These are phyloP conservation scores for Chloranthus sessilifolius DNA, from an alignment of 164 flowering plant species.

Conservation along the genomic window DNA sequence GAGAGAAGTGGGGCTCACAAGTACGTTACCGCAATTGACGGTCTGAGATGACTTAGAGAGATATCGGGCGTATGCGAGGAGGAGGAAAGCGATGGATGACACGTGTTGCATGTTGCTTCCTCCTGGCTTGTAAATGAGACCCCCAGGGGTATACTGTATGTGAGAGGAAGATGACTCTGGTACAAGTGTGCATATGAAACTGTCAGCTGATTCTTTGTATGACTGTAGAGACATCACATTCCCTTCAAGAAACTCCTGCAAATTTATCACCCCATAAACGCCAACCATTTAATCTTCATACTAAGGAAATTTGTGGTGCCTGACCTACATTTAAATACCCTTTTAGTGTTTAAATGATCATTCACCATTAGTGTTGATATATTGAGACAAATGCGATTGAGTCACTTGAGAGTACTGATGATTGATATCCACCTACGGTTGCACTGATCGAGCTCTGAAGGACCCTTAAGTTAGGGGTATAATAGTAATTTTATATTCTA, in stretches of 20 bases:
- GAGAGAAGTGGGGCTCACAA: constrained; percentile 45
- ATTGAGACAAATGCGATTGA: no score
- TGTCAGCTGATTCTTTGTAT: constrained; percentile 80
- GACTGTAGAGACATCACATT: constrained; percentile 46
- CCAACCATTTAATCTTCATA: no score
- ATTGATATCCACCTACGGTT: no score
- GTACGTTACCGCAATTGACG: constrained; percentile 56
- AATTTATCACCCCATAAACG: no score
- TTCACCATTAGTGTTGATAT: no score
- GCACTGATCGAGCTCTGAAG: no score
- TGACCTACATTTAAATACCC: no score
- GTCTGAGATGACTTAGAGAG: constrained; percentile 47
- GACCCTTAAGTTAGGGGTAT: no score
- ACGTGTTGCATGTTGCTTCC: constrained; percentile 94
- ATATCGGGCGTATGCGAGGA: constrained; percentile 78
- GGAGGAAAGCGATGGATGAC: constrained; percentile 80
- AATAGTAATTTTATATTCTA: no score
- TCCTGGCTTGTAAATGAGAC: constrained; percentile 84
- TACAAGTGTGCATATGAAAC: constrained; percentile 85
- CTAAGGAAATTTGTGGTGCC: no score
- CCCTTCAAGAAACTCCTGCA: constrained; percentile 81
- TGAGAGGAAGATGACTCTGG: constrained; percentile 73
- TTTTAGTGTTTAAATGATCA: no score
- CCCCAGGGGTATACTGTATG: constrained; percentile 81
- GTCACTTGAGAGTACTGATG: no score